Conservation (phyloP, 495 filamentous ascomycete species). For the Beverwykella pulmonaria region DNA sequence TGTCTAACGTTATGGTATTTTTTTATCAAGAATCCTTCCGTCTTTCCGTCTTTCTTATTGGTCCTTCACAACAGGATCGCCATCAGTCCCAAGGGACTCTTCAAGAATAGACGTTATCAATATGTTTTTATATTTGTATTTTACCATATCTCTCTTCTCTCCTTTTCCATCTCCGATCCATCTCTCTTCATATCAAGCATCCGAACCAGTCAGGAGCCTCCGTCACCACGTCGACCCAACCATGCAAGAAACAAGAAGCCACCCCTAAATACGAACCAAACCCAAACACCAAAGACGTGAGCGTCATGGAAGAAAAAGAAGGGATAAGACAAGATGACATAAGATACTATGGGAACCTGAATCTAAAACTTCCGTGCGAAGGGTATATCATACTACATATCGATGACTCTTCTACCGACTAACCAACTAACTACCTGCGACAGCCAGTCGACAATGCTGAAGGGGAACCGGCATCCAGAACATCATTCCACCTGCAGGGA, state of each 20-base stretch:
- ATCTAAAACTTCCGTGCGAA: not conserved
- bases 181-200: not conserved
- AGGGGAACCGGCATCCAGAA: not conserved
- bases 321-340: not conserved
- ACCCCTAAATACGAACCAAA: not conserved
- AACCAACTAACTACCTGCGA: not conserved
- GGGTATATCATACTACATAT: slow-evolving; percentile 2
- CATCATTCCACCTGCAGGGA: not conserved
- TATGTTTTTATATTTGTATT: not conserved
- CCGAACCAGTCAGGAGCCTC: slow-evolving; percentile 35
- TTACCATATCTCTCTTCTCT: not conserved
- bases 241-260: not conserved
- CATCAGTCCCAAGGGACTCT: not conserved
- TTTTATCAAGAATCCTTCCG: too few relatives aligned
- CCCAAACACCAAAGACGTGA: slow-evolving; percentile 2
- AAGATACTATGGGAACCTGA: not conserved
- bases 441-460: not conserved
- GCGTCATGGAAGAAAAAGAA: slow-evolving; percentile 2
- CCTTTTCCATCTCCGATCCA: not conserved
- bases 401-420: not conserved
- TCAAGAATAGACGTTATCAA: not conserved
- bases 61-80: not conserved
- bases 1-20: too few relatives aligned
- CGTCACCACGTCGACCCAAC: not conserved
- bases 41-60: not conserved